Evolutionary conservation across 306 rosid species (phyloP).

Genomic region (Amphicarpaea edgeworthii): DNA sequence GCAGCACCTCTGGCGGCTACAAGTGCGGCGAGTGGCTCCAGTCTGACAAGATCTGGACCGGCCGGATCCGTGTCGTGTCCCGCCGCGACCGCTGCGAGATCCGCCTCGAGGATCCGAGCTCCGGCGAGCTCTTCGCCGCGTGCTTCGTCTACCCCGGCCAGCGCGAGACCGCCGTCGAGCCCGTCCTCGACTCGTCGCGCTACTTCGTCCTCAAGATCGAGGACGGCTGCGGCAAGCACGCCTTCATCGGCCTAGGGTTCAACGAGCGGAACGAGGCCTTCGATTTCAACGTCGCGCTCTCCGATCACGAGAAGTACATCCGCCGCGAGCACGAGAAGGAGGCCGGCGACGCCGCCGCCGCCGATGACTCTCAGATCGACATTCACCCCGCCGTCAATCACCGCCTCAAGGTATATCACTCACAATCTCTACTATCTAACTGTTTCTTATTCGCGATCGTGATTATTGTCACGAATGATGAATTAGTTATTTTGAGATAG

Average conservation of each 20-base stretch:
- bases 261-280: slow-evolving; percentile 95
- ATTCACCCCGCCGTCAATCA: slow-evolving; percentile 96
- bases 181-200: slow-evolving; percentile 94
- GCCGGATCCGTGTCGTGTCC: slow-evolving; percentile 91
- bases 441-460: not conserved
- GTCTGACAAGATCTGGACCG: slow-evolving; percentile 97
- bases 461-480: not conserved
- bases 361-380: slow-evolving; percentile 80
- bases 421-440: not conserved
- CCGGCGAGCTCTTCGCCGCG: slow-evolving; percentile 94
- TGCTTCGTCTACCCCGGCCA: slow-evolving; percentile 89
- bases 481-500: not conserved
- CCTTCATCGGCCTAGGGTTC: slow-evolving; percentile 91
- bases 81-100: slow-evolving; percentile 96
- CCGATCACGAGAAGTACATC: slow-evolving; percentile 96
- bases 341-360: slow-evolving; percentile 24
- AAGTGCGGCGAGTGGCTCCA: slow-evolving; percentile 99
- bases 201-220: slow-evolving; percentile 98
- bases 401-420: slow-evolving; percentile 70
- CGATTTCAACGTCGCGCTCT: slow-evolving; percentile 95
- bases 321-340: slow-evolving; percentile 85
- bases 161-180: slow-evolving; percentile 86
- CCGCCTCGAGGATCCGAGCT: slow-evolving; percentile 93
- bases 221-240: slow-evolving; percentile 94
- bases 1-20: slow-evolving; percentile 89